phyloP scores from a whole-genome alignment of 2,329 filamentous ascomycete species.

The Pestalotiopsis sp. region DNA sequence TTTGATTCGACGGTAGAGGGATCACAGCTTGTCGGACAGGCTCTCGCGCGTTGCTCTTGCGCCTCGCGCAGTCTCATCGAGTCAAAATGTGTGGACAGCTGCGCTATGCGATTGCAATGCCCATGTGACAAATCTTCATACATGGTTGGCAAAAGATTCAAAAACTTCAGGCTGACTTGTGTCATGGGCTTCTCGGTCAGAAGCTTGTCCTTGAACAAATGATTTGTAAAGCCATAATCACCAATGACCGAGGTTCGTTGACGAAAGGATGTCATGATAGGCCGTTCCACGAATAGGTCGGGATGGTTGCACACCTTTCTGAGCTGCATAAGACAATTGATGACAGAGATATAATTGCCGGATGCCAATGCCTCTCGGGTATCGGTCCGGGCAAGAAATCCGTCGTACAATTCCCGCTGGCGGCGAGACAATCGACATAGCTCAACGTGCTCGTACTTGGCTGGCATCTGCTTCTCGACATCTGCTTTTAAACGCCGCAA shows the following conservation, averaged over 20 bases:
- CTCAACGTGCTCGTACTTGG: constrained; percentile 95
- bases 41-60: constrained; percentile 63
- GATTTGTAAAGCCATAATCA: constrained; percentile 72
- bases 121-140: constrained; percentile 64
- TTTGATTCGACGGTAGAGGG: constrained; percentile 69
- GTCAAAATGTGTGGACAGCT: constrained; percentile 68
- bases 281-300: constrained; percentile 91
- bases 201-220: constrained; percentile 66
- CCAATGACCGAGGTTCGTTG: constrained; percentile 79
- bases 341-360: constrained; percentile 96
- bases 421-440: constrained; percentile 94
- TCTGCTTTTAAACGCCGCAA: constrained; percentile 90
- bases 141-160: constrained; percentile 75
- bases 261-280: constrained; percentile 94
- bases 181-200: constrained; percentile 63
- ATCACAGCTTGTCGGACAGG: constrained; percentile 56
- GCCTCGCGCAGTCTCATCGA: constrained; percentile 71
- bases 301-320: constrained; percentile 98
- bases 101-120: constrained; percentile 55
- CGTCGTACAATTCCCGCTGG: constrained; percentile 93
- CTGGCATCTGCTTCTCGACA: constrained; percentile 98
- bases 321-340: constrained; percentile 96
- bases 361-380: constrained; percentile 86
- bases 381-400: constrained; percentile 87
- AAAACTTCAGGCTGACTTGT: constrained; percentile 69